Base-by-base conservation (phyloP, 1,284 basidiomycete species). In the Mrakiaceae sp. region DNA sequence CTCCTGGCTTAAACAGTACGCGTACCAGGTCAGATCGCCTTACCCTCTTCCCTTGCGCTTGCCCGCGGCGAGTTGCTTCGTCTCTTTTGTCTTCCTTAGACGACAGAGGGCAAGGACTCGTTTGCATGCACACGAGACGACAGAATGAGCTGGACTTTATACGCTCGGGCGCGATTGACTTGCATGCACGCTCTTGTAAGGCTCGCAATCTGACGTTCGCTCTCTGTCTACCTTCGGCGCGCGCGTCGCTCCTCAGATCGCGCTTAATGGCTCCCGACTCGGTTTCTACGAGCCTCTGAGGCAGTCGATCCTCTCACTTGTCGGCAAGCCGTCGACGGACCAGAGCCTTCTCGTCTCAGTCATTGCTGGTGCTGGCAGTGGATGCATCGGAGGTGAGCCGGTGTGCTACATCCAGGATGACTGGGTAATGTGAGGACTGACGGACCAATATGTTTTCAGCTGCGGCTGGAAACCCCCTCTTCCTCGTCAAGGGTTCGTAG, bases 241-340 rank as follows among this genome's bases (percentile, higher is more conserved):
- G 9, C 27, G 8, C 11, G 6, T 53, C 27, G 3, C 10, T 5
- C 6, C 27, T 40, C 69, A 96, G 87, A 87, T 95, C 62, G 81
- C 96, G 62, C 79, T 98, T 67, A 98, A 98, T 72, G 96, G 95
- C 9, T 96, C 90, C 47, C 85, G 96, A 68, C 79, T 98, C 67
- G 95, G 92, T 12, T 95, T 98, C 74, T 98, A 97, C 75, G 95
- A 98, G 74, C 94, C 94, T 2, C 84, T 98, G 67, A 83, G 95
- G 66, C 82, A 79, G 67, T 75, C 76, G 2, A 76, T 90, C 67
- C 98, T 98, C 76, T 77, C 78, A 11, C 69, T 85, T 46, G 74
- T 88, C 60, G 91, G 92, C 11, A 78, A 82, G 70, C 75, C 81
- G 44, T 78, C 84, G 44, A 79, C 80, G 46, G 84, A 87, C 39